These are phyloP conservation scores for Phytopythium delawarense DNA, from an alignment of 352 stramenopile genomes.

Conservation along the genomic window DNA sequence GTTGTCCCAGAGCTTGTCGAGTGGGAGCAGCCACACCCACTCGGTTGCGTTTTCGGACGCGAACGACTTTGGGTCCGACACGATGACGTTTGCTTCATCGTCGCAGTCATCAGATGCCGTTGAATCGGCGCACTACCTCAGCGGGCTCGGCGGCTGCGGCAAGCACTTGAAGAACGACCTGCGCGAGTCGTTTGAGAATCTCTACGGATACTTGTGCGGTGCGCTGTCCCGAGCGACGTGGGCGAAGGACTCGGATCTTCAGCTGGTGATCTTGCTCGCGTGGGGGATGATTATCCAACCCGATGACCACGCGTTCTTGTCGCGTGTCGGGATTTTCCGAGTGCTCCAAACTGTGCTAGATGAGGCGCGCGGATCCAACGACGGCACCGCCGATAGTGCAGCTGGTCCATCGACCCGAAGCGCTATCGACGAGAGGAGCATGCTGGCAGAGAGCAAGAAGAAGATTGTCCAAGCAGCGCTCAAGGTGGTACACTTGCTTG, in stretches of 20 bases:
- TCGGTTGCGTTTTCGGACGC: constrained; percentile 27
- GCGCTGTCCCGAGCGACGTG: constrained; percentile 82
- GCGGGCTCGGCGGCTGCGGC: constrained; percentile 71
- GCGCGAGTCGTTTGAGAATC: constrained; percentile 75
- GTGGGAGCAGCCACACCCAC: not conserved
- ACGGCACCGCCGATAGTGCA: constrained; percentile 15
- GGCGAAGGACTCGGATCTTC: constrained; percentile 73
- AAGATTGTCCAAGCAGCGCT: constrained; percentile 84
- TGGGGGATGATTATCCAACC: constrained; percentile 88
- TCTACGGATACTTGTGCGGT: constrained; percentile 76
- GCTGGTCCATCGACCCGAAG: not conserved
- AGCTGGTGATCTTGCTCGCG: constrained; percentile 76
- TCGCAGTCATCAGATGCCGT: constrained; percentile 17
- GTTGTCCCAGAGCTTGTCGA: constrained; percentile 26
- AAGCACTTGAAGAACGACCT: constrained; percentile 77
- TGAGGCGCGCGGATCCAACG: constrained; percentile 62
- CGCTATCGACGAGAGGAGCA: constrained; percentile 30
- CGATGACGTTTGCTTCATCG: constrained; percentile 11
- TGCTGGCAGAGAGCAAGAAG: constrained; percentile 49
- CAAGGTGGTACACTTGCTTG: constrained; percentile 85
- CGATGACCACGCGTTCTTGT: constrained; percentile 89
- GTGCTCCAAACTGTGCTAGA: constrained; percentile 89
- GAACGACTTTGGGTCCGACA: constrained; percentile 31
- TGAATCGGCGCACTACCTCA: constrained; percentile 63
- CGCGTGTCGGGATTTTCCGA: constrained; percentile 84